These are phyloP conservation scores for Podaxis pistillaris DNA, from an alignment of 768 basidiomycete genomes.

Conservation along the genomic window DNA sequence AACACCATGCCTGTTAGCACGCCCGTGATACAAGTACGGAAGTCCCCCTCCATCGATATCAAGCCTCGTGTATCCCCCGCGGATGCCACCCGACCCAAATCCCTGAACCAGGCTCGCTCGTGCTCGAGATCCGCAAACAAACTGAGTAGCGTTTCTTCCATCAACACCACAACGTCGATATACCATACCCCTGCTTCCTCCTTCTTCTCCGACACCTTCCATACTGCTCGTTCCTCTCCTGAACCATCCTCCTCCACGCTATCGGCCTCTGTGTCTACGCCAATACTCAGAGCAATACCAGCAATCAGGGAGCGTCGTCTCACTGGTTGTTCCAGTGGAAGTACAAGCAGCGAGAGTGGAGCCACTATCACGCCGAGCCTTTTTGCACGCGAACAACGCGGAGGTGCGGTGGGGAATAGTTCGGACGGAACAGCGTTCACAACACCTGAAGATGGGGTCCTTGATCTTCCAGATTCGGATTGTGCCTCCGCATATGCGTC, in stretches of 20 bases:
- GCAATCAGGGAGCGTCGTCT: slow-evolving; percentile 21
- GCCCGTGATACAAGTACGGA: not conserved
- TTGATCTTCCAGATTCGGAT: slow-evolving; percentile 1
- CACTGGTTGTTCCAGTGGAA: slow-evolving; percentile 30
- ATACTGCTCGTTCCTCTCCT: slow-evolving; percentile 62
- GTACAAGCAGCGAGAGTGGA: slow-evolving; percentile 45
- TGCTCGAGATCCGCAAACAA: slow-evolving; percentile 41
- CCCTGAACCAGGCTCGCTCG: slow-evolving; percentile 41
- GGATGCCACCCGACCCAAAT: not conserved
- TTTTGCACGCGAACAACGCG: slow-evolving; percentile 38
- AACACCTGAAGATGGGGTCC: not conserved
- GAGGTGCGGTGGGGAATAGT: not conserved
- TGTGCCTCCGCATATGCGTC: slow-evolving; percentile 11
- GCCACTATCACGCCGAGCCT: slow-evolving; percentile 61
- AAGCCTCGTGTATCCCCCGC: slow-evolving; percentile 20
- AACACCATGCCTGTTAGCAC: not conserved
- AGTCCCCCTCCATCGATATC: slow-evolving; percentile 9
- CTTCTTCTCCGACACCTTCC: slow-evolving; percentile 62
- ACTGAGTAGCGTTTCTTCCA: slow-evolving; percentile 54
- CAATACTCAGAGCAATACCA: slow-evolving; percentile 20
- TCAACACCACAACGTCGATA: slow-evolving; percentile 55
- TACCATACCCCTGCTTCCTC: slow-evolving; percentile 83
- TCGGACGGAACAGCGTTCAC: not conserved
- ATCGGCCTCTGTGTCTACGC: slow-evolving; percentile 10
- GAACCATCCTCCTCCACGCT: slow-evolving; percentile 27